Conservation (phyloP, 2,329 filamentous ascomycete species). For the Epichloe festucae region DNA sequence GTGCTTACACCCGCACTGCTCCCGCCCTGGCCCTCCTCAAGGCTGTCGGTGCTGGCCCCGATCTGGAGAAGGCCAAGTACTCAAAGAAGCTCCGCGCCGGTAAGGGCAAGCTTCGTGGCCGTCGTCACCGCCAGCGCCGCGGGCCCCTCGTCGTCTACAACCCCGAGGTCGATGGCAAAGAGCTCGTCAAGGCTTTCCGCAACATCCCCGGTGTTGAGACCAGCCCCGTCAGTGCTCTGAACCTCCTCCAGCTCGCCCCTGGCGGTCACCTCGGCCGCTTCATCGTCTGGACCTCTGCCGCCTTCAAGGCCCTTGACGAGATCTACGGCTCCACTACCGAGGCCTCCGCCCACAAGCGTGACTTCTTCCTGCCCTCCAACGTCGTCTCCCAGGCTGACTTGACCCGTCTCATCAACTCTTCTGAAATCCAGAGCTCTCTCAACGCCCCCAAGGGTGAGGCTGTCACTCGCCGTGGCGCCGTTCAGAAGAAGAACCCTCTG, state of each 20-base stretch:
- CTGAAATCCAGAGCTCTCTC: slow-evolving; percentile 94
- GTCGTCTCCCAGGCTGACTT: slow-evolving; percentile 90
- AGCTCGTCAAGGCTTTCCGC: slow-evolving; percentile 88
- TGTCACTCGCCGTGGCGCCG: slow-evolving; percentile 74
- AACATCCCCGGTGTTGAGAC: slow-evolving; percentile 99
- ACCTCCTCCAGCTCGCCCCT: slow-evolving; percentile 97
- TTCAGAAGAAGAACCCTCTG: slow-evolving; percentile 99
- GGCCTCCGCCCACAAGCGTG: slow-evolving; percentile 90
- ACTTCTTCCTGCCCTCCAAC: slow-evolving; percentile 93
- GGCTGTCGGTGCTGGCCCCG: slow-evolving; percentile 77
- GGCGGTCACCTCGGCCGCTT: slow-evolving; percentile 98
- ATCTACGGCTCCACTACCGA: slow-evolving; percentile 91
- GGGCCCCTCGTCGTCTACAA: slow-evolving; percentile 97
- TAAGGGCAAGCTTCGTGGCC: slow-evolving; percentile 97
- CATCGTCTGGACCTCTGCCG: slow-evolving; percentile 95
- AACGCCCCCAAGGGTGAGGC: slow-evolving; percentile 81
- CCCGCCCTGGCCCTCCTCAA: slow-evolving; percentile 77
- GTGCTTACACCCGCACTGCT: slow-evolving; percentile 75
- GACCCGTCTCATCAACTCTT: slow-evolving; percentile 96
- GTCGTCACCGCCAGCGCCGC: slow-evolving; percentile 93
- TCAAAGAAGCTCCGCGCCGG: slow-evolving; percentile 95
- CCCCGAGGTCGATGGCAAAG: slow-evolving; percentile 87
- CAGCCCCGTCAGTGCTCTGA: slow-evolving; percentile 81
- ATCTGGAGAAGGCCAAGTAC: slow-evolving; percentile 89
- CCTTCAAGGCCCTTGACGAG: slow-evolving; percentile 91